Conservation (phyloP, 2,329 filamentous ascomycete genomes). For the Cladosporium sp. region DNA sequence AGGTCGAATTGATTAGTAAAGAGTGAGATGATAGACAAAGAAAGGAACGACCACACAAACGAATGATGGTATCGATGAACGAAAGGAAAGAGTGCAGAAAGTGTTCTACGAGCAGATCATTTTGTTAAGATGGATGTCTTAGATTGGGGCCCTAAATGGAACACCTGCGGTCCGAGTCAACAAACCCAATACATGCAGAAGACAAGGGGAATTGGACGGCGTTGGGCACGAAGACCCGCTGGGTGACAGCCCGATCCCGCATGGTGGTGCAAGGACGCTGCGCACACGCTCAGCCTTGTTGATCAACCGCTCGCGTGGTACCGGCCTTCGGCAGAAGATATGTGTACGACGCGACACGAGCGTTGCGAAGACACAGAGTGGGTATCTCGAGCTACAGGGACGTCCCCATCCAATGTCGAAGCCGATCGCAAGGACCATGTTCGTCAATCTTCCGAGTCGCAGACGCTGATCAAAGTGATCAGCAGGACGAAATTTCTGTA, state of each 20-base stretch:
- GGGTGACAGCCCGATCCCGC: background rate
- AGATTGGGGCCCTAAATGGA: background rate
- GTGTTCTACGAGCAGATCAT: background rate
- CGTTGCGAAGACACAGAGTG: background rate
- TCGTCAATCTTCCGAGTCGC: background rate
- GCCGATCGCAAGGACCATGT: too few relatives aligned
- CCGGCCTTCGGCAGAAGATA: background rate
- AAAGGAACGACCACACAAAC: slow-evolving; percentile 4
- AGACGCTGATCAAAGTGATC: background rate
- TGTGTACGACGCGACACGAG: background rate
- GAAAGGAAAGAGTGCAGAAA: background rate
- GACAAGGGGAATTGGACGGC: slow-evolving; percentile 3
- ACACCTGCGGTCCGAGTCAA: background rate
- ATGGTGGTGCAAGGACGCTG: background rate
- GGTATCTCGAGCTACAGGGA: background rate
- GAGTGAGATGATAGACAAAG: background rate
- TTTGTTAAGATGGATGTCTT: background rate
- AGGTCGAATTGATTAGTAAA: slow-evolving; percentile 1
- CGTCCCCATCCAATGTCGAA: background rate
- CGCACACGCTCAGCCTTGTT: background rate
- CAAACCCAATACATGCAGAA: background rate
- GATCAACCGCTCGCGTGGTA: background rate
- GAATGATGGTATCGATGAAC: slow-evolving; percentile 1
- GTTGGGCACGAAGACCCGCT: background rate
- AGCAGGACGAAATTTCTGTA: background rate